Evolutionary conservation across 2,329 filamentous ascomycete genomes (phyloP).

Genomic region (Fusarium nygamai): DNA sequence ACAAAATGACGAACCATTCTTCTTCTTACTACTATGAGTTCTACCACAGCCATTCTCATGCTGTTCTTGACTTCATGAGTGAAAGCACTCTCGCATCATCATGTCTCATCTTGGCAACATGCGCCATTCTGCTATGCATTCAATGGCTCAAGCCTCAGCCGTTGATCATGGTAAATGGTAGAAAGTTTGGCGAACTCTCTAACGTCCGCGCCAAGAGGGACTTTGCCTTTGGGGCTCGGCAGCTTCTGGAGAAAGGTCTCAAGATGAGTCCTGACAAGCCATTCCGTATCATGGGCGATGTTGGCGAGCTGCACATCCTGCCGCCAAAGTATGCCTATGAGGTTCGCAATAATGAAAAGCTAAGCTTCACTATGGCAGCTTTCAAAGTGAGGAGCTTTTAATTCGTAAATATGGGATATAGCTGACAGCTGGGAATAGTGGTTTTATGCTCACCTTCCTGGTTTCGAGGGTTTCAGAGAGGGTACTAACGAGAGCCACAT

Average conservation of each 20-base stretch:
- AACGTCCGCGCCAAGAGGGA: background rate
- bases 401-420: rapidly evolving
- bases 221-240: background rate
- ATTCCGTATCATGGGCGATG: background rate
- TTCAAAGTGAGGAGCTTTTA: background rate
- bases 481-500: background rate
- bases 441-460: background rate
- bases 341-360: background rate
- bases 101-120: background rate
- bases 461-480: background rate
- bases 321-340: background rate
- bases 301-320: background rate
- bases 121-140: background rate
- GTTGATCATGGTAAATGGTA: background rate
- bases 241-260: background rate
- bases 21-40: too few species aligned
- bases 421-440: rapidly evolving
- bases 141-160: background rate
- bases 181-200: background rate
- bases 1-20: background rate
- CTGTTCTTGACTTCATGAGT: rapidly evolving
- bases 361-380: background rate
- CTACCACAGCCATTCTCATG: background rate
- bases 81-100: background rate
- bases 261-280: background rate